A percentile compares a stretch with the other conserved stretches of the same genome.
Evolutionary conservation across 1,139 yeast species (phyloP).

Genomic region (Zygotorulaspora mrakii): DNA sequence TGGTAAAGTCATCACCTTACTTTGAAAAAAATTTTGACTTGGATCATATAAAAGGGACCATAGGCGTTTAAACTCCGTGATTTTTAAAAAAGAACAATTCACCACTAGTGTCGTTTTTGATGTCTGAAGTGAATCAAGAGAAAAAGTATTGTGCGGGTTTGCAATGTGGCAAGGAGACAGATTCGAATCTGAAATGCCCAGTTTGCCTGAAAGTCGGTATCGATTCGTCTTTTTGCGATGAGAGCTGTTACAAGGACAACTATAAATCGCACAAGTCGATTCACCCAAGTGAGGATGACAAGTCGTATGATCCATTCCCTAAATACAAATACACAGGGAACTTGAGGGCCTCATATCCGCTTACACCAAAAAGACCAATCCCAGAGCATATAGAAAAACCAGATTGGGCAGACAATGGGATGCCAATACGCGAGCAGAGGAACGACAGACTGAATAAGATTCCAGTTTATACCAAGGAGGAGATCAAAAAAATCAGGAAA

Average conservation of each 20-base stretch:
- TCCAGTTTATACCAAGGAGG: conserved; percentile 57
- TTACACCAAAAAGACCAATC: conserved; percentile 63
- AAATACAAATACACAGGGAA: conserved; percentile 68
- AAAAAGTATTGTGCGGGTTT: conserved; percentile 57
- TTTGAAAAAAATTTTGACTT: not conserved
- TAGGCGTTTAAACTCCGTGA: not conserved
- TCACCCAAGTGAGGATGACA: conserved; percentile 44
- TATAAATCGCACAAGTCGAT: conserved; percentile 58
- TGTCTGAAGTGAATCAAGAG: conserved; percentile 2
- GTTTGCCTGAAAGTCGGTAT: conserved; percentile 74
- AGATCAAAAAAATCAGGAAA: conserved; percentile 67
- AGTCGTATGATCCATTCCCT: conserved; percentile 82
- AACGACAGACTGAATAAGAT: conserved; percentile 68
- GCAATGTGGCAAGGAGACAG: conserved; percentile 79
- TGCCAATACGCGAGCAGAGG: conserved; percentile 72
- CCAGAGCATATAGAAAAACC: conserved; percentile 74
- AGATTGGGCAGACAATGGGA: conserved; percentile 80
- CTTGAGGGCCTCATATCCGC: conserved; percentile 76
- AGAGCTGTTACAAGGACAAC: conserved; percentile 73
- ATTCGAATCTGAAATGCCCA: conserved; percentile 81
- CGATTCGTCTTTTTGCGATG: conserved; percentile 71
- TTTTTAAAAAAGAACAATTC: no score
- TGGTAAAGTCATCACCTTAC: conserved; percentile 4
- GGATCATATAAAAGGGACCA: not conserved
- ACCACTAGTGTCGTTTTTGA: not conserved